Evolutionary conservation across 352 stramenopile species (phyloP).

Genomic region (Phytophthora cajani): DNA sequence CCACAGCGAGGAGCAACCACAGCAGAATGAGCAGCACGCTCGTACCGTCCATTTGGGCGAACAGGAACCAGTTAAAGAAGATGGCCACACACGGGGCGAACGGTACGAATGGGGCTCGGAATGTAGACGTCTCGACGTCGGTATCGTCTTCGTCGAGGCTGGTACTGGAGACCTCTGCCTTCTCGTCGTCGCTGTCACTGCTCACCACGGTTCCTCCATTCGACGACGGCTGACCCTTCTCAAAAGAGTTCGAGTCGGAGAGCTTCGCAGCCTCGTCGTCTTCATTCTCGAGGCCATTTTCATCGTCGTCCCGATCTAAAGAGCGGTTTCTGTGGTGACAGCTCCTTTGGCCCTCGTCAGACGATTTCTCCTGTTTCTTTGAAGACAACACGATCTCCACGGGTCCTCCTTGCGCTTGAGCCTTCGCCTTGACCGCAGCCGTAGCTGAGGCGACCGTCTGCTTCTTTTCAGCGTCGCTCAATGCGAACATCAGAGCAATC

Average conservation of each 20-base stretch:
- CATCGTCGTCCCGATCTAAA: conserved; percentile 22
- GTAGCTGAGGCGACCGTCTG: conserved; percentile 5
- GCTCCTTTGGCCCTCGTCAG: neutral
- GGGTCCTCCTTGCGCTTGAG: conserved; percentile 11
- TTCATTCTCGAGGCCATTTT: conserved; percentile 8
- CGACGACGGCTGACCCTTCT: conserved; percentile 10
- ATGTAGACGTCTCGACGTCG: conserved; percentile 46
- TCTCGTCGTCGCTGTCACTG: conserved; percentile 31
- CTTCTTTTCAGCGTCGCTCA: conserved; percentile 56
- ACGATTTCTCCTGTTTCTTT: conserved; percentile 30
- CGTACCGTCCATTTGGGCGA: conserved; percentile 77
- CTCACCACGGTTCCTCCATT: conserved; percentile 16
- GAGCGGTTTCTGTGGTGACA: conserved; percentile 27
- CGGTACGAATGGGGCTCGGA: conserved; percentile 75
- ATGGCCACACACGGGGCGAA: conserved; percentile 84
- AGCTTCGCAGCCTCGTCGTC: conserved; percentile 8
- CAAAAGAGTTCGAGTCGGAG: conserved; percentile 8
- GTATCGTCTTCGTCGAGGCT: conserved; percentile 37
- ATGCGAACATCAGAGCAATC: conserved; percentile 55
- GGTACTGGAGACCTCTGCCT: conserved; percentile 9
- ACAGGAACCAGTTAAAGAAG: conserved; percentile 91
- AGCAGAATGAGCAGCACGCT: conserved; percentile 70
- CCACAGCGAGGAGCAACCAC: conserved; percentile 74
- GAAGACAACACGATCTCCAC: conserved; percentile 30
- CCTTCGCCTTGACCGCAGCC: conserved; percentile 10